A percentile compares a stretch with the other conserved stretches of the same genome.
phyloP scores from a whole-genome alignment of 78 protist species.

The Tieghemostelium lacteum region DNA sequence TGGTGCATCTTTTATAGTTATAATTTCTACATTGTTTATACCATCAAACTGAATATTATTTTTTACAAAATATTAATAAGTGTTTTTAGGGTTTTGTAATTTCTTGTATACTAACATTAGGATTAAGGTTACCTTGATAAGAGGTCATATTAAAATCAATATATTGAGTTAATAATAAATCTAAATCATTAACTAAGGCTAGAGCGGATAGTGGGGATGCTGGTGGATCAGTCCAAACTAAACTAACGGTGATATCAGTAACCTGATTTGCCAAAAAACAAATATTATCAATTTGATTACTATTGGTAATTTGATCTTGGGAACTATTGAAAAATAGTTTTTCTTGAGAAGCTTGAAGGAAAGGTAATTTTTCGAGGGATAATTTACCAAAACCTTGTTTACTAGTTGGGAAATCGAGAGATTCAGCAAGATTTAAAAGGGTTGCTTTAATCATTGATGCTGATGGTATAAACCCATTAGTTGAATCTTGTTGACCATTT shows the following conservation, averaged over 20 bases:
- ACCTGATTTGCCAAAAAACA: not conserved
- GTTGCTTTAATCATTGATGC: conserved; percentile 31
- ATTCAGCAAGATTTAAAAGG: conserved; percentile 8
- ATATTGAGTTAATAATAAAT: conserved; percentile 1
- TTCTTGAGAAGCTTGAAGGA: not conserved
- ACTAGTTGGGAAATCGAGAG: not conserved
- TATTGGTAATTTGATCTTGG: not conserved
- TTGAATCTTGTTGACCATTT: not conserved
- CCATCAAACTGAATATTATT: not conserved
- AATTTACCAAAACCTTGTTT: conserved; percentile 23
- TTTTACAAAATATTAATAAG: no score
- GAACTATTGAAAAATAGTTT: not conserved
- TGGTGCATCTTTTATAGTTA: not conserved
- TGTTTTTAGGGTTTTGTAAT: not conserved
- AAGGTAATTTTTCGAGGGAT: not conserved
- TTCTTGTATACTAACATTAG: not conserved
- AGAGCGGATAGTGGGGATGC: conserved; percentile 21
- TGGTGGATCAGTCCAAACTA: conserved; percentile 56
- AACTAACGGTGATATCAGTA: conserved; percentile 2
- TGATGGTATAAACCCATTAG: not conserved
- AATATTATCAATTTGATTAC: not conserved
- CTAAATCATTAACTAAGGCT: conserved; percentile 19
- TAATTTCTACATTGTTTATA: conserved; percentile 26
- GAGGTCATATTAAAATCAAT: not conserved
- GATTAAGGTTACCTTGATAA: not conserved